Base-by-base conservation (phyloP, 2,329 filamentous ascomycete species). In the Exophiala sp. region DNA sequence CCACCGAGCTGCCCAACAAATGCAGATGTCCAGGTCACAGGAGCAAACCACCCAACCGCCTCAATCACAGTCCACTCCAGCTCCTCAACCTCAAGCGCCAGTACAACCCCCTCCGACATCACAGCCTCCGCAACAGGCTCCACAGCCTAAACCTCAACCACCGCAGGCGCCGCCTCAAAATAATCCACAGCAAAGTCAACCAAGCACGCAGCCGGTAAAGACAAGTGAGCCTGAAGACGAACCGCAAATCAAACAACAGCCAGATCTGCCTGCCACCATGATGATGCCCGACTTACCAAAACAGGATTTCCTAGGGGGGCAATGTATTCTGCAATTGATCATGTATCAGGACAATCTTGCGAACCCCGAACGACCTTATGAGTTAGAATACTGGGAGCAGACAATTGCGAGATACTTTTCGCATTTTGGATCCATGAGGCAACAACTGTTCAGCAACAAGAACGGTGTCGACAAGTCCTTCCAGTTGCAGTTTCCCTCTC, bases 331-430 rank as follows among this genome's bases (percentile, higher is more conserved):
- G 54, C 75, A 75, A 58, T 66, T 85, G 36, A 71, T 82, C 58
- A 73, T 73, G 42, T 83, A 84, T 60, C 77, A 79, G 8, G 80
- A 85, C 59, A 72, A 78, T 43, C 68, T 85, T 14, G 78, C 79
- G 8, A 54, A 55, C 39, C 61, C 61, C 4, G 54, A 59, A 38
- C 47, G 81, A 61, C 79, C 81, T 56, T 84, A 86, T 55, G 87
- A 91, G 65, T 72, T 95, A 3, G 71, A 76, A 0, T 87, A 89
- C 65, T 97, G 92, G 92, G 81, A 87, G 60, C 72, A 72, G 4
- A 94, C 96, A 63, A 90, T 96, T 14, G 75, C 80, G 35, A 82
- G 82, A 43, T 95, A 95, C 71, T 99, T 96, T 71, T 86, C 89
- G 0, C 78, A 81, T 0, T 81, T 80, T 24, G 91, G 89, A 7